Base-by-base conservation (phyloP, 140 eudicot species). In the Senecio squalidus region DNA sequence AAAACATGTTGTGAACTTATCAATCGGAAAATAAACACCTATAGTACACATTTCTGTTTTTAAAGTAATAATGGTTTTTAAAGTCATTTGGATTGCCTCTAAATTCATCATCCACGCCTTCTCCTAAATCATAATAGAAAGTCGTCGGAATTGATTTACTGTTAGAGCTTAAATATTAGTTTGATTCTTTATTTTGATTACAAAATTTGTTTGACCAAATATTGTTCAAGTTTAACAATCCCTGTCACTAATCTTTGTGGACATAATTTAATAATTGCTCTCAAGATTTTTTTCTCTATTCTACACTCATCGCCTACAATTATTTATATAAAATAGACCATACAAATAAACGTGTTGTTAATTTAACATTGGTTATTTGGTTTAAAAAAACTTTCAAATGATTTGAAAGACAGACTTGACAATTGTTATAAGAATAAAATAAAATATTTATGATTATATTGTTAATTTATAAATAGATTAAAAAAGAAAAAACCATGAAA, bases 151-250 rank as follows among this genome's bases (percentile, higher is more conserved):
- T n/a, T n/a, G n/a, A 21, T 24, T 26, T 52, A 52, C 58, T 2
- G 6, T 10, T 16, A 28, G 2, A 5, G 11, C 13, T 53, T 16
- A 0, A 17, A 2, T 7, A n/a, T 55, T 26, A 27, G 29, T 27
- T 61, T 23, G 17, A 4, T 27, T 26, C 17, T 10, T 9, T 27
- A 13, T 40, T 5, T 13, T 10, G 14, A 46, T 61, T 26, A 45
- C 4, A 48, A 33, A 49, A 21, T 15, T n/a, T 6, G 36, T 22
- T 38, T 64, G 40, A 64, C 52, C 39, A 52, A 51, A 50, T 36
- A 11, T 16, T 14, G 61, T 50, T 38, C 15, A 24, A 36, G 61
- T 64, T 64, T 10, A 51, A 36, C 61, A 50, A 51, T 64, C 52
- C 25, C 21, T 64, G 24, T 64, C 70, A 64, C 34, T 5, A 27